A percentile compares a stretch with the other conserved stretches of the same genome.
Conservation (phyloP, 2,329 filamentous ascomycete genomes). For the Monilinia laxa region DNA sequence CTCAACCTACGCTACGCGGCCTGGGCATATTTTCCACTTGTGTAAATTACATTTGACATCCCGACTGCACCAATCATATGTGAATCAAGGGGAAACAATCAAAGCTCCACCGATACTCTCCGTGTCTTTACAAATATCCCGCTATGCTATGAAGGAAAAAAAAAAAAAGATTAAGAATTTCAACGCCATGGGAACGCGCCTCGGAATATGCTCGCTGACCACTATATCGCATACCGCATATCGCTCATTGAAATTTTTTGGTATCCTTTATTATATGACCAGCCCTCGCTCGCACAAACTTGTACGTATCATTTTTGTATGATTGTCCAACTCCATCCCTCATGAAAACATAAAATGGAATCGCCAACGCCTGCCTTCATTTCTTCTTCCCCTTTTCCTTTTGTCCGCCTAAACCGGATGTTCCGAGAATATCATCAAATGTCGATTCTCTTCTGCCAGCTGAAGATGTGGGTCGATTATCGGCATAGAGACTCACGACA, state of each 20-base stretch:
- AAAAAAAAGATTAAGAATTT: too few species aligned
- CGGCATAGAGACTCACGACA: neutral
- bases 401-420: conserved; percentile 42
- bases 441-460: conserved; percentile 37
- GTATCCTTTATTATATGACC: neutral
- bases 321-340: conserved; percentile 10
- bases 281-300: neutral
- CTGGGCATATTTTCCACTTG: too few species aligned
- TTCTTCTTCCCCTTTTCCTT: conserved; percentile 37
- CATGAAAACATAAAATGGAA: conserved; percentile 12
- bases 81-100: too few species aligned
- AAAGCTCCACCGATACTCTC: neutral
- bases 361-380: neutral
- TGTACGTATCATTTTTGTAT: neutral
- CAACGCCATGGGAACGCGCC: neutral
- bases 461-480: conserved; percentile 9
- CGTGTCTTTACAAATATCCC: neutral
- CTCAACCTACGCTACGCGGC: too few species aligned
- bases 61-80: too few species aligned
- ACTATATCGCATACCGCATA: neutral
- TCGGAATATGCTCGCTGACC: neutral
- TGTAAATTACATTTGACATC: too few species aligned
- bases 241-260: neutral
- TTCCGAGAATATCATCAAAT: conserved; percentile 52
- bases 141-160: neutral